phyloP scores from a whole-genome alignment of 495 filamentous ascomycete species.

The Penicillium silybi region DNA sequence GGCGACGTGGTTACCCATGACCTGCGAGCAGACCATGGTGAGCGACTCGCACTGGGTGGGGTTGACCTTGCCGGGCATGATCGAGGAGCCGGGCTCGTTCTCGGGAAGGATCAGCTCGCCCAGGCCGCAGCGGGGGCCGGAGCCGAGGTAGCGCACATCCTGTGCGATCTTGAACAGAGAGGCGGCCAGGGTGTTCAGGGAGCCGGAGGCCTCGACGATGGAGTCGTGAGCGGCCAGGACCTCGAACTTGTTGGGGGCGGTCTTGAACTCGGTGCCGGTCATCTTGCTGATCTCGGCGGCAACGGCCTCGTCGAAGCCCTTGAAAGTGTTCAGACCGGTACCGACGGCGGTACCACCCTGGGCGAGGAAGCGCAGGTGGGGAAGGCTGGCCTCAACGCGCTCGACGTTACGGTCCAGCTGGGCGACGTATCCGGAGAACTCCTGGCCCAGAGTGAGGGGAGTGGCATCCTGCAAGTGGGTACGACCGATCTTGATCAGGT shows the following conservation, averaged over 20 bases:
- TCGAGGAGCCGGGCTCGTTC: constrained; percentile 95
- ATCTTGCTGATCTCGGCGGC: constrained; percentile 86
- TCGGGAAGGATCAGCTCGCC: constrained; percentile 90
- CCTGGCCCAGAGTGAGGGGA: constrained; percentile 91
- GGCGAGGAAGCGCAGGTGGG: constrained; percentile 79
- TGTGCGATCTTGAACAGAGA: constrained; percentile 98
- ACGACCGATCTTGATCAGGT: constrained; percentile 97
- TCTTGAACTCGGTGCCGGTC: constrained; percentile 90
- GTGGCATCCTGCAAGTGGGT: constrained; percentile 98
- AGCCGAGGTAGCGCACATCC: constrained; percentile 95
- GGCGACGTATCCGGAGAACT: constrained; percentile 96
- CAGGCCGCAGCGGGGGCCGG: constrained; percentile 90
- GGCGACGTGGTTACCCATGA: constrained; percentile 94
- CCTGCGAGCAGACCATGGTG: constrained; percentile 96
- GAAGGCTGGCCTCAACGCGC: constrained; percentile 77
- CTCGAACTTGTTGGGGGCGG: constrained; percentile 99
- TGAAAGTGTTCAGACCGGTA: constrained; percentile 95
- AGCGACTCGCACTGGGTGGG: constrained; percentile 96
- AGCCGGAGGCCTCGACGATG: constrained; percentile 87
- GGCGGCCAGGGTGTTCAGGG: constrained; percentile 86
- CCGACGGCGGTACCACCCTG: constrained; percentile 98
- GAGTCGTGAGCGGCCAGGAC: constrained; percentile 96
- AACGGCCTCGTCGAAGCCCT: constrained; percentile 90
- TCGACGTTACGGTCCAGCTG: constrained; percentile 88
- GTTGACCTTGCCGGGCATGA: constrained; percentile 99